Conservation (phyloP, 148 eudicot species). For the Cornus florida region DNA sequence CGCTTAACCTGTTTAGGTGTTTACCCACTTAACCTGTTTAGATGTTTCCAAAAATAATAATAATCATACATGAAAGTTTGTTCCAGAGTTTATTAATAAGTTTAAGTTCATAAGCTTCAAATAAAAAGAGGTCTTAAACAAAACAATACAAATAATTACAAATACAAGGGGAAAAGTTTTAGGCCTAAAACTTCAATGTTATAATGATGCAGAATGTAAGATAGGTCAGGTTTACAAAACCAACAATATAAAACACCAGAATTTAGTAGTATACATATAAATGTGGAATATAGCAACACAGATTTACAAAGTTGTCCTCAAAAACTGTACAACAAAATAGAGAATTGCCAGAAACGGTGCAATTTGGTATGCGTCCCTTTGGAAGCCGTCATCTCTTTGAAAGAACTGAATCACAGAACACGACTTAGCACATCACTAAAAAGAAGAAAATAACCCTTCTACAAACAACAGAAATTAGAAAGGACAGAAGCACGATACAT, state of each 20-base stretch:
- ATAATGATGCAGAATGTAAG: too few relatives aligned
- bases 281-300: not conserved
- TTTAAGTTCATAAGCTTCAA: too few relatives aligned
- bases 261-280: conserved; percentile 7
- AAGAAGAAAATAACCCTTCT: not conserved
- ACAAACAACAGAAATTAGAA: not conserved
- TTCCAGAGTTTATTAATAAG: too few relatives aligned
- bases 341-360: conserved; percentile 70
- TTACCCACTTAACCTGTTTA: too few relatives aligned
- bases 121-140: too few relatives aligned
- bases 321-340: conserved; percentile 82
- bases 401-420: conserved; percentile 65
- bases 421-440: not conserved
- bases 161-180: not conserved
- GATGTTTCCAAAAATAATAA: too few relatives aligned
- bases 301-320: conserved; percentile 65
- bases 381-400: conserved; percentile 77
- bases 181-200: too few relatives aligned
- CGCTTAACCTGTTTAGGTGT: too few relatives aligned
- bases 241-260: not conserved
- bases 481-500: too few relatives aligned
- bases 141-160: conserved; percentile 32
- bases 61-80: too few relatives aligned
- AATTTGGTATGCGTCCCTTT: conserved; percentile 85
- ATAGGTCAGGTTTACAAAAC: too few relatives aligned